A percentile compares a stretch with the other conserved stretches of the same genome.
Evolutionary conservation across 2,329 filamentous ascomycete species (phyloP).

Genomic region (Neofusicoccum kwambonambiense): DNA sequence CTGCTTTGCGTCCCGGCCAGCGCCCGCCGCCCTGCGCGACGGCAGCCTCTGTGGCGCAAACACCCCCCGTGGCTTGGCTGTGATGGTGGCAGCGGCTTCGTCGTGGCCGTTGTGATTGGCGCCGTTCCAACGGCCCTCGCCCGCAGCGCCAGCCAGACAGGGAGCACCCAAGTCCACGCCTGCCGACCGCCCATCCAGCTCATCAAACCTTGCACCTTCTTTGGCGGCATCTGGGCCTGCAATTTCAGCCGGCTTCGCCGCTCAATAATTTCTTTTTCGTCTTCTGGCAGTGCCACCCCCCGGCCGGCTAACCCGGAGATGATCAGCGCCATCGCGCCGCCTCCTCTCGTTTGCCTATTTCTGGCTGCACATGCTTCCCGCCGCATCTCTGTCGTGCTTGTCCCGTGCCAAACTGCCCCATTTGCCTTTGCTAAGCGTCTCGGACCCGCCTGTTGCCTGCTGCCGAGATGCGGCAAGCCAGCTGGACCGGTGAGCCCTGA

Average conservation of each 20-base stretch:
- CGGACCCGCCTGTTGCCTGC: not conserved
- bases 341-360: not conserved
- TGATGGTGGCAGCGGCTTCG: not conserved
- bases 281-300: not conserved
- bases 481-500: not conserved
- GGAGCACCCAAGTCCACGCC: not conserved
- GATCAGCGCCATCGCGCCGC: not conserved
- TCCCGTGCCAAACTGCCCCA: not conserved
- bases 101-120: slow-evolving; percentile 5
- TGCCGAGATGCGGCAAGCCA: not conserved
- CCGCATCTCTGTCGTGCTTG: not conserved
- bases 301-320: not conserved
- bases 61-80: not conserved
- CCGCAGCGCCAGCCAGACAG: not conserved
- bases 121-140: not conserved
- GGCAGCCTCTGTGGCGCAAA: not conserved
- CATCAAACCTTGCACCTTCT: not conserved
- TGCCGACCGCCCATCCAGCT: not conserved
- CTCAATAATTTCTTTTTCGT: slow-evolving; percentile 1
- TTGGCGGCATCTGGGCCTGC: not conserved
- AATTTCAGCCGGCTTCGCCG: slow-evolving; percentile 8
- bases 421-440: not conserved
- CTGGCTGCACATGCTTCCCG: not conserved
- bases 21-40: not conserved
- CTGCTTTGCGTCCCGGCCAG: not conserved